Evolutionary conservation across 2,329 filamentous ascomycete species (phyloP).

Genomic region (Gnomoniopsis smithogilvyi): DNA sequence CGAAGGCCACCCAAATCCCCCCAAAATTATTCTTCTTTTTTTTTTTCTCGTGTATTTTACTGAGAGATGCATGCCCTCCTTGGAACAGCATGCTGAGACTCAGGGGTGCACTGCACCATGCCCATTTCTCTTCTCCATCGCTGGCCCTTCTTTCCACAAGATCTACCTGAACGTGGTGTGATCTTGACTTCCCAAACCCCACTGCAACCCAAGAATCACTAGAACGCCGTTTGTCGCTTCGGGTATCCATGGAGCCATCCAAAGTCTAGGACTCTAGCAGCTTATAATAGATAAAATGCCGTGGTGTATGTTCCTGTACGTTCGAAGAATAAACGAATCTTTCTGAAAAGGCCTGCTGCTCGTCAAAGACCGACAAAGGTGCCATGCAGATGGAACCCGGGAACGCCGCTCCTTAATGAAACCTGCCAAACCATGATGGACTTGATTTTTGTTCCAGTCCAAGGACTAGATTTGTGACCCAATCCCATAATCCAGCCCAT

Average conservation of each 20-base stretch:
- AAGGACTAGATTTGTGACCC: slow-evolving; percentile 1
- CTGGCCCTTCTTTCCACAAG: background rate
- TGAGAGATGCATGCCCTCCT: slow-evolving; percentile 1
- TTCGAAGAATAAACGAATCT: slow-evolving; percentile 14
- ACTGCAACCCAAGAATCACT: background rate
- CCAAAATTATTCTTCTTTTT: slow-evolving; percentile 9
- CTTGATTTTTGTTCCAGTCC: background rate
- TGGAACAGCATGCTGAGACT: background rate
- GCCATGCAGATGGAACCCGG: slow-evolving; percentile 1
- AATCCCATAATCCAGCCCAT: slow-evolving; percentile 13
- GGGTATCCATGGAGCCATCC: slow-evolving; percentile 15
- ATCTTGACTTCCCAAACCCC: too few species aligned
- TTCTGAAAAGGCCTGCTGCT: slow-evolving; percentile 4
- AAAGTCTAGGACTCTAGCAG: slow-evolving; percentile 11
- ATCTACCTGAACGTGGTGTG: too few species aligned
- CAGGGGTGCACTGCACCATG: background rate
- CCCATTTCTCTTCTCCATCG: background rate
- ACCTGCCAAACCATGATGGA: slow-evolving; percentile 10
- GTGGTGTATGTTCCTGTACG: slow-evolving; percentile 11
- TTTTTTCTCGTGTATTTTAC: slow-evolving; percentile 8
- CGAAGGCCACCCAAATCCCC: slow-evolving; percentile 11
- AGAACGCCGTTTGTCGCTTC: slow-evolving; percentile 11
- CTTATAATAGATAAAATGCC: slow-evolving; percentile 14
- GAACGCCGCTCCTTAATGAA: slow-evolving; percentile 4
- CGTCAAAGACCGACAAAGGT: slow-evolving; percentile 2